Evolutionary conservation across 768 basidiomycete species (phyloP), one percentile per base, ranked within the genome.

Genomic region (Macrolepiota dolichaula): DNA sequence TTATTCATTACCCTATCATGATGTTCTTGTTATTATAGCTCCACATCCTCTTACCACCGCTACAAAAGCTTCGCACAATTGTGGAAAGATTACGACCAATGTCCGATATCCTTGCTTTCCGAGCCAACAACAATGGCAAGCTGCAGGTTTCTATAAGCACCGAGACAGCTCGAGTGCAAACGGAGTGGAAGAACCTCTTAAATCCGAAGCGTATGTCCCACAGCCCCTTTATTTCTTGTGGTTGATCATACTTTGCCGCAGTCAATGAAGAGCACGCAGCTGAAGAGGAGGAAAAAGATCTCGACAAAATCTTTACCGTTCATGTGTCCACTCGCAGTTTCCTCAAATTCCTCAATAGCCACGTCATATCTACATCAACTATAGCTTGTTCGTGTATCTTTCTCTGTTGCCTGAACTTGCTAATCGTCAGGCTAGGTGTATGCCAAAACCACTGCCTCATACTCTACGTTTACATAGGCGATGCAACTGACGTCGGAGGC

Each of bases 401-500:
- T 17, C 60, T 38, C 44, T 55, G 51, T 51, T 50, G 32, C 25
- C 51, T 4, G 52, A 24, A 5, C 40, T 50, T 44, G 42, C 51
- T 44, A 2, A n/a, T 38, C 27, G 38, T 55, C 15, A 35, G 38
- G 22, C 0, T 67, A 95, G 92, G 89, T 68, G 81, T 95, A 53
- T 95, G 93, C 69, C 85, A 87, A 65, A 81, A 85, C 61, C 89
- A 94, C 64, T 94, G 92, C 69, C 79, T 91, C 61, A 94, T 95
- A 65, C 80, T 94, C 54, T 95, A 94, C 64, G 92, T 94, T 57
- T 95, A 94, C 68, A 88, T 94, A 47, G 93, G 93, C 10, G 87
- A 92, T 35, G 80, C 87, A 11, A 83, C 84, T 4, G 86, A 91
- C 59, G 85, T 88, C 0, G 91, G 92, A 49, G 93, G 92, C 2